Base-by-base conservation (phyloP, 768 basidiomycete genomes). In the Boletus edulis region DNA sequence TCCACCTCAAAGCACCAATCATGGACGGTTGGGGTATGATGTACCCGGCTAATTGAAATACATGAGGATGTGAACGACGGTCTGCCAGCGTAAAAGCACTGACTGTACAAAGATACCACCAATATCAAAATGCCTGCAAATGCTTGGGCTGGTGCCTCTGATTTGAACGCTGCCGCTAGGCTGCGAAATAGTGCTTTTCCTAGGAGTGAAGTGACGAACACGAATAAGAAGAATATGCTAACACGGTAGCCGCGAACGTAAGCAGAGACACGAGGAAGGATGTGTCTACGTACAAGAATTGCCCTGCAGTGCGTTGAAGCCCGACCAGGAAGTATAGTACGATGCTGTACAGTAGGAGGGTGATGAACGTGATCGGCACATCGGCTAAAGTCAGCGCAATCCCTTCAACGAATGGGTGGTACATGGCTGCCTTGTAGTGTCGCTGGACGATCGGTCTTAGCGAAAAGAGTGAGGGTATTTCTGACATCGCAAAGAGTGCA, bases 181-280 rank as follows among this genome's bases (percentile, higher is more conserved):
- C 76, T 75, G 27, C 91, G 78, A 78, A 92, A 95, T 77, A 86
- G 85, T 0, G 82, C 84, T 67, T 86, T 86, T 81, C 92, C 87
- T 9, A 84, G 71, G 22, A 91, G 49, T 34, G 84, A 78, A 55
- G 84, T 78, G 4, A 76, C 68, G 49, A 83, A 76, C n/a, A 83
- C 61, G 55, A 85, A 81, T 20, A 91, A 64, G 65, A 81, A 78
- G 67, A 79, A 84, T 22, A 76, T 80, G 64, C 86, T 87, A 13
- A 40, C 11, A 32, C 1, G 18, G 5, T 29, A 14, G 12, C 29
- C 29, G 17, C 3, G 52, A 12, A 24, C 9, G n/a, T 53, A 1
- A 62, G 56, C 7, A 41, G 13, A 68, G 52, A 57, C 68, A 2
- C 5, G 7, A 1, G 27, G 7, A 7, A 53, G 24, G 20, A 24